These are phyloP conservation scores for Gossypium turneri DNA, from an alignment of 345 rosid species.

Conservation along the genomic window DNA sequence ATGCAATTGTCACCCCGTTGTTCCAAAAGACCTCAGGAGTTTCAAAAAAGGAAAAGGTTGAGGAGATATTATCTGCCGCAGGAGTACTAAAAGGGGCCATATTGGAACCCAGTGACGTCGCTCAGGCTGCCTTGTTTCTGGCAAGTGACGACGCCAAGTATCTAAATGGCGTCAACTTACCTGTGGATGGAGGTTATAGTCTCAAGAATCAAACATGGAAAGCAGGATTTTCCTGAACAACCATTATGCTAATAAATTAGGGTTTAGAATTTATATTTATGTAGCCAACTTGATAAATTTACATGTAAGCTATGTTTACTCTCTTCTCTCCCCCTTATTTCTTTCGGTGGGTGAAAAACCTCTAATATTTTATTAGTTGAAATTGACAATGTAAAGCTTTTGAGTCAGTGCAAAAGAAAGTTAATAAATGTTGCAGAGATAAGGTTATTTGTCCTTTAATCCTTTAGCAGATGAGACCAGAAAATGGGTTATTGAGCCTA, in stretches of 20 bases:
- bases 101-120: constrained; percentile 9
- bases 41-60: background rate
- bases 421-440: too few relatives aligned
- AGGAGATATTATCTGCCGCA: background rate
- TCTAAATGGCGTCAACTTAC: constrained; percentile 39
- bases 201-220: constrained; percentile 2
- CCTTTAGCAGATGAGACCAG: too few relatives aligned
- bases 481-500: too few relatives aligned
- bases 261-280: background rate
- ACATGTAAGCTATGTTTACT: background rate
- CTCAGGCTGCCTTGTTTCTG: constrained; percentile 18
- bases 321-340: background rate
- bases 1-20: background rate
- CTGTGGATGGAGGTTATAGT: constrained; percentile 36
- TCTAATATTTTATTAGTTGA: too few relatives aligned
- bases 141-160: constrained; percentile 42
- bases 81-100: constrained; percentile 5
- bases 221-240: background rate
- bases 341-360: too few relatives aligned
- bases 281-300: background rate
- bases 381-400: too few relatives aligned
- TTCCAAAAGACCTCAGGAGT: background rate
- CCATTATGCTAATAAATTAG: background rate
- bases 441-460: too few relatives aligned
- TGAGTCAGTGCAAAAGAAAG: too few relatives aligned